Evolutionary conservation across 2,329 filamentous ascomycete species (phyloP).

Genomic region (Teratosphaeria destructans): DNA sequence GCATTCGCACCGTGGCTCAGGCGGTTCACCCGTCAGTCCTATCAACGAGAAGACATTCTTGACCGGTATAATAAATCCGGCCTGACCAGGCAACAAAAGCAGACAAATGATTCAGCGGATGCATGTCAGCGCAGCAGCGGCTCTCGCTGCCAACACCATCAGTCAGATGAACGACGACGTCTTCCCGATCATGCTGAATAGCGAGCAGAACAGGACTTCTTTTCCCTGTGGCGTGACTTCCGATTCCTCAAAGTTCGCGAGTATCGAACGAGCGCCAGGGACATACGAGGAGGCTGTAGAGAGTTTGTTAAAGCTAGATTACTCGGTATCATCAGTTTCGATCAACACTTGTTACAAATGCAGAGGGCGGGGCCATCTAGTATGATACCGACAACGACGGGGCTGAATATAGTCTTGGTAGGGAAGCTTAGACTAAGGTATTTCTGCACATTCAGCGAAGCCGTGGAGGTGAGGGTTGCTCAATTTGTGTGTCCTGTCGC

Average conservation of each 20-base stretch:
- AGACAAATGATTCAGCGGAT: not conserved
- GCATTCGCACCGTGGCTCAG: too few species aligned
- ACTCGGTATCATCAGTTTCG: not conserved
- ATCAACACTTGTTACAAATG: too few species aligned
- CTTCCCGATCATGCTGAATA: constrained; percentile 61
- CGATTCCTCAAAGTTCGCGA: constrained; percentile 57
- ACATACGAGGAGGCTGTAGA: constrained; percentile 57
- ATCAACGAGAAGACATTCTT: too few species aligned
- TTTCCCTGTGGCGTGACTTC: constrained; percentile 59
- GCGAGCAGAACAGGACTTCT: constrained; percentile 59
- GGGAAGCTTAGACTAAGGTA: constrained; percentile 41
- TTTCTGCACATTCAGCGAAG: constrained; percentile 39
- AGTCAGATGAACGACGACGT: constrained; percentile 59
- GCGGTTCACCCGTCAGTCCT: too few species aligned
- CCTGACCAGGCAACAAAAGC: not conserved
- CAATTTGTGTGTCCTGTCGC: not conserved
- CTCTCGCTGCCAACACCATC: constrained; percentile 58
- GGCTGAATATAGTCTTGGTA: constrained; percentile 61
- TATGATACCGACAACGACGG: constrained; percentile 50
- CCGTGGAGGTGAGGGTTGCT: constrained; percentile 41
- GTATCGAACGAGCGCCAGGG: constrained; percentile 55
- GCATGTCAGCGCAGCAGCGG: constrained; percentile 37
- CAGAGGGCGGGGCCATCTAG: constrained; percentile 33
- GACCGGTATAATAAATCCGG: too few species aligned
- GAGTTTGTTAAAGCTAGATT: constrained; percentile 31